Evolutionary conservation across 768 basidiomycete species (phyloP).

Genomic region (Peribolospora baueri): DNA sequence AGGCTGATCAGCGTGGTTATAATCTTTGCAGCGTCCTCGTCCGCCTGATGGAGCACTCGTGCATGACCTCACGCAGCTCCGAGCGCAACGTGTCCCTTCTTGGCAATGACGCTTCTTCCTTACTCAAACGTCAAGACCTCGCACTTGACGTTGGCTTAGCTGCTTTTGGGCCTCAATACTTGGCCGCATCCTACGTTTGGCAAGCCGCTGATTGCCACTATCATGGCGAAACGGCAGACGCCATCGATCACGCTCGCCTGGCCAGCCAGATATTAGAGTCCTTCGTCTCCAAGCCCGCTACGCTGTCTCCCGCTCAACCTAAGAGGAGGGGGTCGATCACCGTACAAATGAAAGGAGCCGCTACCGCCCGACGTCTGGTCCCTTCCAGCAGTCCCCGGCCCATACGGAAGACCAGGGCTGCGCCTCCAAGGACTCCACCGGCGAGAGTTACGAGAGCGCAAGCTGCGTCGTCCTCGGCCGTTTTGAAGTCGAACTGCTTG

Average conservation of each 20-base stretch:
- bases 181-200: constrained; percentile 1
- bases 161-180: constrained; percentile 25
- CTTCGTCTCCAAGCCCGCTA: too few species aligned
- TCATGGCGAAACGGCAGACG: background rate
- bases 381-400: background rate
- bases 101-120: too few species aligned
- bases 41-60: constrained; percentile 31
- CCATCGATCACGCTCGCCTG: background rate
- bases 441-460: background rate
- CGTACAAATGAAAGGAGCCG: background rate
- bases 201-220: background rate
- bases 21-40: constrained; percentile 26
- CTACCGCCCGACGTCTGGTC: constrained; percentile 2
- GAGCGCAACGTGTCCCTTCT: background rate
- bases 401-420: background rate
- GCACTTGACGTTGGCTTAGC: constrained; percentile 17
- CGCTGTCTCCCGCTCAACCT: too few species aligned
- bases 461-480: background rate
- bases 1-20: background rate
- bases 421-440: background rate
- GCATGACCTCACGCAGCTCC: constrained; percentile 16
- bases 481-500: background rate
- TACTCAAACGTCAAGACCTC: constrained; percentile 12
- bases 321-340: background rate
- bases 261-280: too few species aligned